A percentile compares a stretch with the other conserved stretches of the same genome.
Evolutionary conservation across 768 basidiomycete genomes (phyloP).

Genomic region (Gloeostereum incarnatum): DNA sequence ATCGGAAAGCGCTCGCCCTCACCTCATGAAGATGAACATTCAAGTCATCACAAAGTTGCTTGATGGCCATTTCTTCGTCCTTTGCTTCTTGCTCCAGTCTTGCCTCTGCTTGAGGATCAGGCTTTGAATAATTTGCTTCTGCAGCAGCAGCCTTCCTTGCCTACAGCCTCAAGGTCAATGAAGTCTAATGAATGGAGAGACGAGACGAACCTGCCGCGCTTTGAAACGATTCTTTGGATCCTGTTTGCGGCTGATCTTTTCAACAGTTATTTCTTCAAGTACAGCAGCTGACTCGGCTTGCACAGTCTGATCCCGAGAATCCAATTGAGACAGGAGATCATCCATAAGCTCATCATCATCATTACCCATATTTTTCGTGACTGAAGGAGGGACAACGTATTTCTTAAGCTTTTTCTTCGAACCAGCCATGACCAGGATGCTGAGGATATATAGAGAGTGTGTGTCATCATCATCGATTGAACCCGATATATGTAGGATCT

Average conservation of each 20-base stretch:
- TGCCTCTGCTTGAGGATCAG: constrained; percentile 51
- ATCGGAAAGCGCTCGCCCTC: constrained; percentile 8
- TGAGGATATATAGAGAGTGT: background rate
- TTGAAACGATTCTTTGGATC: constrained; percentile 56
- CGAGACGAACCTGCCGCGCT: constrained; percentile 54
- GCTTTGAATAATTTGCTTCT: constrained; percentile 39
- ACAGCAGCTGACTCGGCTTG: constrained; percentile 40
- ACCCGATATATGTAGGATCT: too few relatives aligned
- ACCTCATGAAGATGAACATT: constrained; percentile 62
- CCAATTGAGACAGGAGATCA: constrained; percentile 70
- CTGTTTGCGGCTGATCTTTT: constrained; percentile 29
- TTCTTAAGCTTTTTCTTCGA: constrained; percentile 53
- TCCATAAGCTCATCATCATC: constrained; percentile 60
- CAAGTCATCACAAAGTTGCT: constrained; percentile 53
- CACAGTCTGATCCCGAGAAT: constrained; percentile 44
- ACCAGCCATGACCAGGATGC: constrained; percentile 10
- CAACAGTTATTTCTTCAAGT: constrained; percentile 33
- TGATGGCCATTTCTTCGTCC: constrained; percentile 60
- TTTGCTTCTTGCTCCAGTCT: constrained; percentile 53
- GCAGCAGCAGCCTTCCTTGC: constrained; percentile 64
- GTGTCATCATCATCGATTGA: background rate
- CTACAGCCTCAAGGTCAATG: constrained; percentile 24
- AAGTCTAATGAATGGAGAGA: background rate
- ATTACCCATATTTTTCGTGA: constrained; percentile 17
- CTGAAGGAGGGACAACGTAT: constrained; percentile 18